Base-by-base conservation (phyloP, 306 rosid species). In the Cucurbita moschata region DNA sequence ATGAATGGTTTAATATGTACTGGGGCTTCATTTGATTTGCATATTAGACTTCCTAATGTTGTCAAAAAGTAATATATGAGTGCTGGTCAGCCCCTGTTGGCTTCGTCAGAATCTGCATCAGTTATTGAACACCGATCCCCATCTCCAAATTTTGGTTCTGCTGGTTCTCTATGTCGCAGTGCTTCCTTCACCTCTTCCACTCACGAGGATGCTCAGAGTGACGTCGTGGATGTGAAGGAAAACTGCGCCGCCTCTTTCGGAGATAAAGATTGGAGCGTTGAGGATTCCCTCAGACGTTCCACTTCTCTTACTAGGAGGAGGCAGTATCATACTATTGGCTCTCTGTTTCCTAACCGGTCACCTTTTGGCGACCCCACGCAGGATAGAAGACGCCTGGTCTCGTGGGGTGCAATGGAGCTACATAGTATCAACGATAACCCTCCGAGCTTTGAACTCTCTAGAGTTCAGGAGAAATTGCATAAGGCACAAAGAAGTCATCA, bases 401-500 rank as follows among this genome's bases (percentile, higher is more conserved):
- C 83, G 79, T 73, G 88, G 91, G 96, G 88, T 82, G 84, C 83
- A 72, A 89, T 92, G 97, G 97, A 92, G 78, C 86, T 78, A 82
- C 90, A 64, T 58, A 83, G 79, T 73, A 58, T 65, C 57, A 74
- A 66, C 61, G 68, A 26, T 55, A 52, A 53, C 55, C 69, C 83
- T 18, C 77, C 9, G 13, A 81, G 88, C 23, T 80, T 83, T 74
- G 93, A 91, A 74, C 83, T 89, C 40, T 66, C 92, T 9, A 78
- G 62, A 39, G 85, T 76, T 53, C 88, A 78, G 75, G 85, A 83
- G 19, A 83, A 81, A 84, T 71, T 79, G 78, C 82, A 38, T 67
- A 88, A 83, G 73, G 75, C 86, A 15, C 92, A 81, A 71, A 85
- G 92, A 79, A 61, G 78, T 78, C 83, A 82, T n/a, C 91, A 82